Base-by-base conservation (phyloP, 441 rosid genomes). In the Erodium trifolium region DNA sequence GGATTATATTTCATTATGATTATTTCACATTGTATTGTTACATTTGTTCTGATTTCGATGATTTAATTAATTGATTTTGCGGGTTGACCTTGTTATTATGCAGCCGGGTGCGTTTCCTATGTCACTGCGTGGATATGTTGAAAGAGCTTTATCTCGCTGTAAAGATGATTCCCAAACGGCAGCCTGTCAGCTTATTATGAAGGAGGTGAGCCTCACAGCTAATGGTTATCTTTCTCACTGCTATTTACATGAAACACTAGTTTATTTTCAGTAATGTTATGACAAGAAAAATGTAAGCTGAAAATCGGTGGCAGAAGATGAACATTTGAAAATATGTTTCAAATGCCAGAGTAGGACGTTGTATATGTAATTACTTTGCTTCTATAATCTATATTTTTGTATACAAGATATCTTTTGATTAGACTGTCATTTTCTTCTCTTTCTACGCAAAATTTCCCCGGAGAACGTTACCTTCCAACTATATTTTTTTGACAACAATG, bases 121-220 rank as follows among this genome's bases (percentile, higher is more conserved):
- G 75, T 89, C 99, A 3, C 81, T 95, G 27, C 80, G 87, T 53
- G 87, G 84, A 73, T 95, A 85, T 78, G 98, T 89, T 71, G 98
- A 92, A 82, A 95, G 95, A 76, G 97, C 89, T 76, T 75, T 92
- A 70, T 83, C 83, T 76, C 92, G 87, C 51, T 90, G 97, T 82
- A 85, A 85, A 77, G 88, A 80, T 87, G 96, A 95, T 47, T 77
- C 82, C 68, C 88, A 87, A 75, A 83, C 76, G 65, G 81, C 72
- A 72, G 94, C 88, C 77, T 90, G 87, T 71, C 88, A 86, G 80
- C 89, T 71, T 63, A 80, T 86, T 69, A 72, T 95, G 88, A 89
- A 77, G 83, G 87, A 90, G 92, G 98, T 92, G 72, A 78, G 78
- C 76, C 64, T 65, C 18, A 63, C 63, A 11, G 19, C 51, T 34